These are phyloP conservation scores for Metarhizium anisopliae DNA, from an alignment of 2,329 filamentous ascomycete species.

Conservation along the genomic window DNA sequence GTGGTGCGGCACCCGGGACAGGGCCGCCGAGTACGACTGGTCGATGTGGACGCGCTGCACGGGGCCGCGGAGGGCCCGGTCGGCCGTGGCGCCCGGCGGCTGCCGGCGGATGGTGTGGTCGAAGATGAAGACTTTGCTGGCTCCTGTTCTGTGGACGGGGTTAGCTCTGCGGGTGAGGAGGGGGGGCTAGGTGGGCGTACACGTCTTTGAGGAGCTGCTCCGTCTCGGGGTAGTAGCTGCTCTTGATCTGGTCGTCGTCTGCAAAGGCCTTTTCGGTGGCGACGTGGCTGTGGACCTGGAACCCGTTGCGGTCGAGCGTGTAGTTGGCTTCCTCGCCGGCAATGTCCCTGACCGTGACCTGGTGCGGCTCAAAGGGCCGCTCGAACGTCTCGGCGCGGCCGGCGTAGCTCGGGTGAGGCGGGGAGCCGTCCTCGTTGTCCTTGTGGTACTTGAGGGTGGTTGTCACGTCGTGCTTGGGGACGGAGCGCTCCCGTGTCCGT, in stretches of 20 bases:
- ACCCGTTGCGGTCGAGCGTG: slow-evolving; percentile 29
- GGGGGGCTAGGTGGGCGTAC: slow-evolving; percentile 20
- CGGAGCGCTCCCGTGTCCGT: background rate
- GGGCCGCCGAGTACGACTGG: slow-evolving; percentile 40
- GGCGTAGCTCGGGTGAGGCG: slow-evolving; percentile 25
- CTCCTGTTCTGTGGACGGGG: slow-evolving; percentile 38
- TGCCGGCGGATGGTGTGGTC: slow-evolving; percentile 47
- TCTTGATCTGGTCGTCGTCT: slow-evolving; percentile 53
- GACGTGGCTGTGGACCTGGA: slow-evolving; percentile 22
- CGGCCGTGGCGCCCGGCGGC: slow-evolving; percentile 32
- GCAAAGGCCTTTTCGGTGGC: slow-evolving; percentile 27
- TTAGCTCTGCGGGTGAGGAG: too few species aligned
- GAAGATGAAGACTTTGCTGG: slow-evolving; percentile 47
- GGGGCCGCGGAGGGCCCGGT: slow-evolving; percentile 31
- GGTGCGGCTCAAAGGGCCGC: slow-evolving; percentile 17
- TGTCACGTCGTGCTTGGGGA: slow-evolving; percentile 19
- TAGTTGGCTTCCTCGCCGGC: slow-evolving; percentile 25
- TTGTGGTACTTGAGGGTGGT: slow-evolving; percentile 30
- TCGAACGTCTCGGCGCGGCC: slow-evolving; percentile 25
- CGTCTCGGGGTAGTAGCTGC: slow-evolving; percentile 62
- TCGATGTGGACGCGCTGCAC: slow-evolving; percentile 45
- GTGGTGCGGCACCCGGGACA: slow-evolving; percentile 27
- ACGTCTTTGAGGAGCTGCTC: slow-evolving; percentile 55
- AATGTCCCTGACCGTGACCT: slow-evolving; percentile 26
- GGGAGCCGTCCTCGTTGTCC: slow-evolving; percentile 31